Evolutionary conservation across 768 basidiomycete species (phyloP), one percentile per base, ranked within the genome.

Genomic region (Lepiota subincarnata): DNA sequence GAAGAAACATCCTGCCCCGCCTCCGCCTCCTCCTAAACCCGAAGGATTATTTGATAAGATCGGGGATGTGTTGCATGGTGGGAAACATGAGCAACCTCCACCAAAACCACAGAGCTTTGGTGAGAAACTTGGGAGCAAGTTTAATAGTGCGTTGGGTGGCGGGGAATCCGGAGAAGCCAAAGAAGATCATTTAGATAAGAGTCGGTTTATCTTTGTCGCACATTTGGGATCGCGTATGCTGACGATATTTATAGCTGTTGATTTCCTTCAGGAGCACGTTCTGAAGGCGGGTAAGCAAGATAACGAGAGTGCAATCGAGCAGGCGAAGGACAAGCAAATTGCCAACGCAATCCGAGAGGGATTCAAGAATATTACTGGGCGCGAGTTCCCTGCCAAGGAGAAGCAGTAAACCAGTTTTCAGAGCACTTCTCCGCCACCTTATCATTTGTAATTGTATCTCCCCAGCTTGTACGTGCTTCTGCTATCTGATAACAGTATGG

Each of bases 241-340:
- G 14, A 44, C 22, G 34, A 24, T 42, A 20, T 40, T 26, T 49
- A n/a, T 53, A 73, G 73, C 67, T 14, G 68, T 76, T 47, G 73
- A 75, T 56, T 68, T 68, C 35, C 66, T 74, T 14, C 73, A 76
- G 56, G 70, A 75, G 58, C 72, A 74, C 59, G 61, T 73, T 26
- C 57, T 76, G 31, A 63, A 65, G 31, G 51, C 67, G 48, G 73
- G 73, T 11, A 57, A 61, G 37, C 74, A 76, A 61, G 60, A 63
- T 16, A 61, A 74, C 56, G 74, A 76, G 58, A 61, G 65, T 16
- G 70, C 67, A 3, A 19, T 69, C 26, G 73, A 75, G 60, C 72
- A 75, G 61, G 50, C 64, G 57, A 76, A 74, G 55, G 74, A 75
- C 58, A 66, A 70, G 50, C 64, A 67, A 59, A 73, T 74, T 53